Conservation (phyloP, 2,329 filamentous ascomycete genomes). For the Monosporascus sp. region DNA sequence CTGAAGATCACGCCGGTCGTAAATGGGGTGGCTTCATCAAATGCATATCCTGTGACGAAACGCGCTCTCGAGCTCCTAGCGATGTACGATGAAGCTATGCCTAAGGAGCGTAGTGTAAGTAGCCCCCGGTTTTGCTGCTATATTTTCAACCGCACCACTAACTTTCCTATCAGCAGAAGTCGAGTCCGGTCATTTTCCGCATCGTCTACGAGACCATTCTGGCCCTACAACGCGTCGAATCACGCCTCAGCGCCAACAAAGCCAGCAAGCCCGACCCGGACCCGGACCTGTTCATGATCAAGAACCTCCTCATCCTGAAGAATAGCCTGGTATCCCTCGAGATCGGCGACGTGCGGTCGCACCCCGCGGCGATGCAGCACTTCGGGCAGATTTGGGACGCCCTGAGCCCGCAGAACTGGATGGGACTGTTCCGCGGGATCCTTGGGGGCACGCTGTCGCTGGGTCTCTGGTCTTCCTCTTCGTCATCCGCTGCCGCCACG, state of each 20-base stretch:
- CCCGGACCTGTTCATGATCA: slow-evolving; percentile 86
- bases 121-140: background rate
- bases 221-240: slow-evolving; percentile 72
- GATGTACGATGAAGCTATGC: slow-evolving; percentile 60
- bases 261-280: slow-evolving; percentile 54
- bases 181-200: slow-evolving; percentile 52
- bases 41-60: slow-evolving; percentile 53
- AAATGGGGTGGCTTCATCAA: slow-evolving; percentile 46
- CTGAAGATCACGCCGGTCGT: slow-evolving; percentile 46
- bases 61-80: slow-evolving; percentile 52
- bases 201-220: slow-evolving; percentile 88
- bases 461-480: slow-evolving; percentile 25
- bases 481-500: slow-evolving; percentile 10
- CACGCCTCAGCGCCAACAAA: slow-evolving; percentile 59
- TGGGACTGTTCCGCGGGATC: slow-evolving; percentile 53
- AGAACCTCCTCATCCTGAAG: slow-evolving; percentile 90
- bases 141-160: background rate
- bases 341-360: slow-evolving; percentile 64
- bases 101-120: slow-evolving; percentile 57
- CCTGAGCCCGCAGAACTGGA: slow-evolving; percentile 50
- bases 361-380: slow-evolving; percentile 50
- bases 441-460: slow-evolving; percentile 47
- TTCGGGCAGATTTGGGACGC: slow-evolving; percentile 62
- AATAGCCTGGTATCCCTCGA: slow-evolving; percentile 95
- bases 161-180: slow-evolving; percentile 37